Evolutionary conservation across 345 rosid genomes (phyloP).

Genomic region (Bruguiera sexangula): DNA sequence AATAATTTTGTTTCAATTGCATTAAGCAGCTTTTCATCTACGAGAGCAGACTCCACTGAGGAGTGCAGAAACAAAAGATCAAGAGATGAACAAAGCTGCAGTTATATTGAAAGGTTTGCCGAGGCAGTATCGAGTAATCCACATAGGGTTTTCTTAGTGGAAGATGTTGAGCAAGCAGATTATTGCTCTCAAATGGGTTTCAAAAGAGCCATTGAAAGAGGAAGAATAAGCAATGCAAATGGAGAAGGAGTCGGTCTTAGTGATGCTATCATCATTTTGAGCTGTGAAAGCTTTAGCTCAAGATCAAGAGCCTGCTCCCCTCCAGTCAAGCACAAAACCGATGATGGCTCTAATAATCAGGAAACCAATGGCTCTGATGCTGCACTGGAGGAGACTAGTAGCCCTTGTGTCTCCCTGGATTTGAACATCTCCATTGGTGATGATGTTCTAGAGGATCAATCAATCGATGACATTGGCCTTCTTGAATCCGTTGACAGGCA

Average conservation of each 20-base stretch:
- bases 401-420: constrained; percentile 52
- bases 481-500: constrained; percentile 66
- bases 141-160: constrained; percentile 71
- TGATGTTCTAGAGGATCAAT: constrained; percentile 31
- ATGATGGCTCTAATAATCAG: constrained; percentile 20
- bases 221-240: constrained; percentile 38
- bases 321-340: constrained; percentile 33
- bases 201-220: constrained; percentile 68
- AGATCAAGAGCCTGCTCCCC: constrained; percentile 76
- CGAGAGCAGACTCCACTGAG: constrained; percentile 51
- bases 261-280: constrained; percentile 75
- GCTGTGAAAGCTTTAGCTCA: constrained; percentile 66
- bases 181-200: constrained; percentile 56
- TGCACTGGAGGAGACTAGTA: constrained; percentile 26
- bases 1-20: constrained; percentile 45
- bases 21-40: constrained; percentile 60
- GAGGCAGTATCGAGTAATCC: constrained; percentile 63
- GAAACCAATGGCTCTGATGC: constrained; percentile 13
- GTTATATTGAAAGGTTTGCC: constrained; percentile 60
- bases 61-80: constrained; percentile 61
- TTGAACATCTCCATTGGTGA: constrained; percentile 64
- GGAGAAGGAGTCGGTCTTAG: constrained; percentile 48
- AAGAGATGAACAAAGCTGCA: constrained; percentile 51
- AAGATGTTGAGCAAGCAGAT: constrained; percentile 78
- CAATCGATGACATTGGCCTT: constrained; percentile 59